Evolutionary conservation across 371 early-diverging fungal genomes (phyloP).

Genomic region (Capillidium rhysosporum): DNA sequence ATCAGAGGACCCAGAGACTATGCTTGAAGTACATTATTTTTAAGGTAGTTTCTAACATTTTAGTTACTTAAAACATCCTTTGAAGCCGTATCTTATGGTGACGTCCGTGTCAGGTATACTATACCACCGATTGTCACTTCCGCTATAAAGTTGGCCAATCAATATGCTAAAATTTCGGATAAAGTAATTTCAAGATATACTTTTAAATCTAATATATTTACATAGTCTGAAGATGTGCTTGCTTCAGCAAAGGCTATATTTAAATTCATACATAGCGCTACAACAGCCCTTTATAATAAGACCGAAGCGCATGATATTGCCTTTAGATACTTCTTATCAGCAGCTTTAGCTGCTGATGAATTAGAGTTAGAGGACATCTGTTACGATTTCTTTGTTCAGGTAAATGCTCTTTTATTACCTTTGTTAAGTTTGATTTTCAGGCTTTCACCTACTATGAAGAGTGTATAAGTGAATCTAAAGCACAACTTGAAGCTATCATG

Average conservation of each 20-base stretch:
- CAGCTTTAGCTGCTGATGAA: slow-evolving; percentile 64
- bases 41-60: background rate
- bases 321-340: slow-evolving; percentile 54
- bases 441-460: slow-evolving; percentile 86
- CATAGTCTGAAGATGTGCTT: slow-evolving; percentile 34
- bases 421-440: slow-evolving; percentile 34
- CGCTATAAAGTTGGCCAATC: slow-evolving; percentile 46
- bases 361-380: slow-evolving; percentile 63
- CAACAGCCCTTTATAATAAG: slow-evolving; percentile 38
- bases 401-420: slow-evolving; percentile 8
- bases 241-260: slow-evolving; percentile 39
- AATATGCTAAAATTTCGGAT: slow-evolving; percentile 23
- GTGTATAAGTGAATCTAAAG: slow-evolving; percentile 61
- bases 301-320: slow-evolving; percentile 47
- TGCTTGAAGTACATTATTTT: slow-evolving; percentile 31
- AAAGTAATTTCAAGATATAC: slow-evolving; percentile 10
- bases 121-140: slow-evolving; percentile 62
- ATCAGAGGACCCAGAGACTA: slow-evolving; percentile 41
- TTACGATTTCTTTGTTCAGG: slow-evolving; percentile 82
- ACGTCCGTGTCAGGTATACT: slow-evolving; percentile 64
- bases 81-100: slow-evolving; percentile 27
- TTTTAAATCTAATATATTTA: background rate
- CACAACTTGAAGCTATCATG: slow-evolving; percentile 65
- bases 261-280: slow-evolving; percentile 55
- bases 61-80: background rate